A percentile compares a stretch with the other conserved stretches of the same genome.
These are phyloP conservation scores for Dunaliella primolecta DNA, from an alignment of 139 green algal species.

Conservation along the genomic window DNA sequence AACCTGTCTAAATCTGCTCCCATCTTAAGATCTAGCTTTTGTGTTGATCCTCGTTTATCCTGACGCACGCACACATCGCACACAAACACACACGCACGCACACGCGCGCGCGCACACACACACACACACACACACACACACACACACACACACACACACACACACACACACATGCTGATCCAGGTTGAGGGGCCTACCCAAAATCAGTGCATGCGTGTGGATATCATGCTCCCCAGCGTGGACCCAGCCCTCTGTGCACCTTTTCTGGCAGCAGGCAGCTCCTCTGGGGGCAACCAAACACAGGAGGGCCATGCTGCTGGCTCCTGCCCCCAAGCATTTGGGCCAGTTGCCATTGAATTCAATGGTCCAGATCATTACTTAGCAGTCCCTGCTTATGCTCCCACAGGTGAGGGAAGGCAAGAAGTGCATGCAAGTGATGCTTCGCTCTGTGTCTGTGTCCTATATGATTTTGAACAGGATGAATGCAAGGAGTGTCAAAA, in stretches of 20 bases:
- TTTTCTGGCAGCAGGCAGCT: background rate
- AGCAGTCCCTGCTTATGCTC: background rate
- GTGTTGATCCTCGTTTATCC: no score
- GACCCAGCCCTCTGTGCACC: background rate
- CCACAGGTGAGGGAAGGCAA: background rate
- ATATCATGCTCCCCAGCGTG: background rate
- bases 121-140: no score
- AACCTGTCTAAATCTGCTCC: no score
- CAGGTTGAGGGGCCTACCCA: background rate
- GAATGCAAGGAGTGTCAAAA: background rate
- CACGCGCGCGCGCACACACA: no score
- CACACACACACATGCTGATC: no score
- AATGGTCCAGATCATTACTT: background rate
- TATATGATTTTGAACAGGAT: background rate
- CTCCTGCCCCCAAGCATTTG: background rate
- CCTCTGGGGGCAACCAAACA: no score
- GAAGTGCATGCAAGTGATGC: background rate
- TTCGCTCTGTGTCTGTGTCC: background rate
- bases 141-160: no score
- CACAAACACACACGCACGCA: no score
- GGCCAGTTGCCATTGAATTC: background rate
- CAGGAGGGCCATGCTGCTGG: no score
- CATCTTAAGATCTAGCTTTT: no score
- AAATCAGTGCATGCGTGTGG: background rate
- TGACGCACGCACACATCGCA: no score